Conservation (phyloP, 352 stramenopile species). For the Phytophthora gonapodyides region DNA sequence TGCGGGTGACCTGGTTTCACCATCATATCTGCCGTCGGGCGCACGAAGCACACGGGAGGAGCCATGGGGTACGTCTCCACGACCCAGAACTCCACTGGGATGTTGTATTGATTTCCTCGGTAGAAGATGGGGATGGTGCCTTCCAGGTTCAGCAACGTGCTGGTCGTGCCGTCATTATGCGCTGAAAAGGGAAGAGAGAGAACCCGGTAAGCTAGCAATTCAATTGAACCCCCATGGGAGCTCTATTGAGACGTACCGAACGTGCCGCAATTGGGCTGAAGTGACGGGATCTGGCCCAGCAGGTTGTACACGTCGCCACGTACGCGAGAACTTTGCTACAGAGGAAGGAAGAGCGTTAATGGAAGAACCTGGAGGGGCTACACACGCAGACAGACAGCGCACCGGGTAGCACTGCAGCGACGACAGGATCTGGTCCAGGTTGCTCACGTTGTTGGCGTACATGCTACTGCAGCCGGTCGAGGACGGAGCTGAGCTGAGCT, state of each 20-base stretch:
- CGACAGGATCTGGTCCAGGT: slow-evolving; percentile 87
- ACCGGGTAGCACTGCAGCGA: slow-evolving; percentile 85
- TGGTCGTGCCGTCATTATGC: slow-evolving; percentile 87
- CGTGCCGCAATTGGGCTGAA: slow-evolving; percentile 84
- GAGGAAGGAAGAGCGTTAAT: background rate
- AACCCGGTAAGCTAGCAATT: background rate
- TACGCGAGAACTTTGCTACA: slow-evolving; percentile 82
- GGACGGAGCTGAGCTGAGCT: background rate
- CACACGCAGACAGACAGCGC: slow-evolving; percentile 4
- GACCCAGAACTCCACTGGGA: slow-evolving; percentile 90
- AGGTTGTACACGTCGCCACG: slow-evolving; percentile 87
- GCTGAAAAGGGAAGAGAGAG: slow-evolving; percentile 40
- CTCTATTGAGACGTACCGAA: slow-evolving; percentile 50
- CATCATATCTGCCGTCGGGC: slow-evolving; percentile 87
- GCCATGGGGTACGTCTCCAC: slow-evolving; percentile 82
- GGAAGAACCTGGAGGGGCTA: background rate
- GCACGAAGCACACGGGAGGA: slow-evolving; percentile 87
- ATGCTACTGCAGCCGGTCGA: slow-evolving; percentile 33
- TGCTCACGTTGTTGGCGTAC: slow-evolving; percentile 88
- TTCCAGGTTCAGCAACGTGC: slow-evolving; percentile 81
- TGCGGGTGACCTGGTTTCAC: slow-evolving; percentile 86
- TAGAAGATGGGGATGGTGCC: slow-evolving; percentile 94
- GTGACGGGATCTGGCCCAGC: slow-evolving; percentile 83
- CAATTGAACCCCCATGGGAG: background rate
- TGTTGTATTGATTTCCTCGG: slow-evolving; percentile 90